These are phyloP conservation scores for Fragaria vesca DNA, from an alignment of 306 rosid species.

Conservation along the genomic window DNA sequence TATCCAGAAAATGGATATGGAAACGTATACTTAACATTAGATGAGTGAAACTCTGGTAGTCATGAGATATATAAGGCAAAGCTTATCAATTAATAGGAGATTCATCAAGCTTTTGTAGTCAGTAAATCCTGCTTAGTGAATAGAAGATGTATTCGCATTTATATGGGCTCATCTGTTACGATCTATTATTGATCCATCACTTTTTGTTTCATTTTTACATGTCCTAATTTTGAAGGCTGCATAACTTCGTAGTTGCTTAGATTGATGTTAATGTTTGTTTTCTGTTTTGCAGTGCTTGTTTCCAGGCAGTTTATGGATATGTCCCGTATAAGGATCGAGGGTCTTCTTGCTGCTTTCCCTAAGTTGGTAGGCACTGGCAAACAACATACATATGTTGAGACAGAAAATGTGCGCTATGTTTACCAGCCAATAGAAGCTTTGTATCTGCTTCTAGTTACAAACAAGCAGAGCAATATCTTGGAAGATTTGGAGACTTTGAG, in stretches of 20 bases:
- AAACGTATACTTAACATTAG: background rate
- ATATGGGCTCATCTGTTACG: background rate
- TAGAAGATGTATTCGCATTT: background rate
- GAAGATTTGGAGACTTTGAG: slow-evolving; percentile 96
- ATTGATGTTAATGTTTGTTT: background rate
- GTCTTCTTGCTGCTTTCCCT: slow-evolving; percentile 97
- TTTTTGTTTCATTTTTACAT: background rate
- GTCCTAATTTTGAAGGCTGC: background rate
- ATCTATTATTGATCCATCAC: background rate
- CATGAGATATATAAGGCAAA: background rate
- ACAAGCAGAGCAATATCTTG: slow-evolving; percentile 93
- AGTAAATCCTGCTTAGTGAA: background rate
- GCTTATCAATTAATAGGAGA: background rate
- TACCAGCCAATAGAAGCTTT: slow-evolving; percentile 95
- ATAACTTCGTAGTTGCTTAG: background rate
- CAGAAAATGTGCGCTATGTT: slow-evolving; percentile 95
- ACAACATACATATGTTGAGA: slow-evolving; percentile 92
- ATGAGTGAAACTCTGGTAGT: background rate
- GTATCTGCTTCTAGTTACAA: slow-evolving; percentile 90
- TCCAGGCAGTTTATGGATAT: slow-evolving; percentile 91
- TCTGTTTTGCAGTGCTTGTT: slow-evolving; percentile 68
- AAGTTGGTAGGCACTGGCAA: slow-evolving; percentile 95
- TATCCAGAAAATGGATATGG: background rate
- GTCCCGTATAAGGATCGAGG: slow-evolving; percentile 94
- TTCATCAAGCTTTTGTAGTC: background rate